Evolutionary conservation across 2,329 filamentous ascomycete species (phyloP).

Genomic region (Penicillium corylophilum): DNA sequence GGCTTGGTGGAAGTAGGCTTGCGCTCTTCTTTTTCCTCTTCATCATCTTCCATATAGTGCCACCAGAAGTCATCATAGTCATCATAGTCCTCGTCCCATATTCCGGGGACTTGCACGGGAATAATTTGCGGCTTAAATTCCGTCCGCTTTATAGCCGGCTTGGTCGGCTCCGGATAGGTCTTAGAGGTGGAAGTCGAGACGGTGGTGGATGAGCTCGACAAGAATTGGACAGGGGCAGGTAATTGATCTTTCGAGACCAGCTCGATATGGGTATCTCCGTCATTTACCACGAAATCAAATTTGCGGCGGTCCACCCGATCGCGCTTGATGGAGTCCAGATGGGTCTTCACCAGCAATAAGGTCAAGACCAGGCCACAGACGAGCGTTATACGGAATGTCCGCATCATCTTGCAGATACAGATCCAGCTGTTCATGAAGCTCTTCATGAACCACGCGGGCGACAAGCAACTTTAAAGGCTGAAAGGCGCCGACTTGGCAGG

Average conservation of each 20-base stretch:
- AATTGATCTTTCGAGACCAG: slow-evolving; percentile 17
- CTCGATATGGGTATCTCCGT: slow-evolving; percentile 18
- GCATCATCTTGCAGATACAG: slow-evolving; percentile 13
- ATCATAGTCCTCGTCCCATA: slow-evolving; percentile 1
- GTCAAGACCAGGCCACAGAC: slow-evolving; percentile 16
- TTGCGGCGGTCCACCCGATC: slow-evolving; percentile 11
- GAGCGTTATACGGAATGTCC: slow-evolving; percentile 15
- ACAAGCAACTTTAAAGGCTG: slow-evolving; percentile 5
- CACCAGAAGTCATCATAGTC: background rate
- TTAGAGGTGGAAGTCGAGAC: slow-evolving; percentile 1
- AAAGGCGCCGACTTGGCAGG: background rate
- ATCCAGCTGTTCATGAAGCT: background rate
- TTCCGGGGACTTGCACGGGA: slow-evolving; percentile 17
- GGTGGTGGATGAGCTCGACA: background rate
- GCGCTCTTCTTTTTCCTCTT: background rate
- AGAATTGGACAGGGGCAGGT: background rate
- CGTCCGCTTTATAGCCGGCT: background rate
- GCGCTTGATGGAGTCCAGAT: slow-evolving; percentile 16
- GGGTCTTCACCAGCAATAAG: slow-evolving; percentile 19
- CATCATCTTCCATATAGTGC: background rate
- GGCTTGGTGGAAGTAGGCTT: background rate
- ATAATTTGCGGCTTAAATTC: slow-evolving; percentile 12
- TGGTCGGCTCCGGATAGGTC: slow-evolving; percentile 10
- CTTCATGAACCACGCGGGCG: background rate
- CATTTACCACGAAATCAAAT: slow-evolving; percentile 4